Evolutionary conservation across 1,284 basidiomycete genomes (phyloP).

Genomic region (Papiliotrema nemorosa): DNA sequence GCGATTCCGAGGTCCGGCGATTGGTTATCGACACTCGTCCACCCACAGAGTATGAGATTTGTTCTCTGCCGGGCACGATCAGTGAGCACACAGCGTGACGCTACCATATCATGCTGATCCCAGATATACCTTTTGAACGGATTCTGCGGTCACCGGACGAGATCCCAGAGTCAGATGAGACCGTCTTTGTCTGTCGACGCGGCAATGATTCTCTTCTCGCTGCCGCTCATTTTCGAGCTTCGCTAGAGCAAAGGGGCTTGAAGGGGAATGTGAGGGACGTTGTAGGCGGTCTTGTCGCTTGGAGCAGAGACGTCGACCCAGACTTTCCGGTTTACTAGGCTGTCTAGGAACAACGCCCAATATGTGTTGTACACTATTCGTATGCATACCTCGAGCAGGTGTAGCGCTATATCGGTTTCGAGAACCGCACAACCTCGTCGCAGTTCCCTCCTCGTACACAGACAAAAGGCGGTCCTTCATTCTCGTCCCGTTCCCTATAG

Average conservation of each 20-base stretch:
- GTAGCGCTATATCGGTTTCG: conserved; percentile 26
- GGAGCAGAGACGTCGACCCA: conserved; percentile 67
- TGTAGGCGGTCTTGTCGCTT: conserved; percentile 68
- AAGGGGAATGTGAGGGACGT: conserved; percentile 19
- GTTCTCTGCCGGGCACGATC: conserved; percentile 66
- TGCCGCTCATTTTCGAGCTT: conserved; percentile 58
- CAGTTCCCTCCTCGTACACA: conserved; percentile 35
- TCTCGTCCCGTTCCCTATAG: conserved; percentile 38
- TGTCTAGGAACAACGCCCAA: background rate
- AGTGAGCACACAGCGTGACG: conserved; percentile 58
- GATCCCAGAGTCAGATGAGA: conserved; percentile 23
- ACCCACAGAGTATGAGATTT: conserved; percentile 79
- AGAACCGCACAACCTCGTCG: conserved; percentile 25
- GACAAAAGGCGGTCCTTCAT: conserved; percentile 45
- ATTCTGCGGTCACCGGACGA: conserved; percentile 28
- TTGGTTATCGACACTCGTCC: conserved; percentile 80
- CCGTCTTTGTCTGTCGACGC: conserved; percentile 73
- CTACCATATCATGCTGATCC: background rate
- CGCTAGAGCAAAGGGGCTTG: background rate
- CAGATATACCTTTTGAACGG: conserved; percentile 41
- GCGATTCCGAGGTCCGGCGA: too few species aligned
- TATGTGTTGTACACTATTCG: background rate
- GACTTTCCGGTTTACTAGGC: conserved; percentile 72
- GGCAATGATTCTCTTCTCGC: conserved; percentile 94
- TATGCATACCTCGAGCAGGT: conserved; percentile 2